Evolutionary conservation across 2,329 filamentous ascomycete species (phyloP), one percentile per base, ranked within the genome.

Genomic region (Atkinsonella texensis): DNA sequence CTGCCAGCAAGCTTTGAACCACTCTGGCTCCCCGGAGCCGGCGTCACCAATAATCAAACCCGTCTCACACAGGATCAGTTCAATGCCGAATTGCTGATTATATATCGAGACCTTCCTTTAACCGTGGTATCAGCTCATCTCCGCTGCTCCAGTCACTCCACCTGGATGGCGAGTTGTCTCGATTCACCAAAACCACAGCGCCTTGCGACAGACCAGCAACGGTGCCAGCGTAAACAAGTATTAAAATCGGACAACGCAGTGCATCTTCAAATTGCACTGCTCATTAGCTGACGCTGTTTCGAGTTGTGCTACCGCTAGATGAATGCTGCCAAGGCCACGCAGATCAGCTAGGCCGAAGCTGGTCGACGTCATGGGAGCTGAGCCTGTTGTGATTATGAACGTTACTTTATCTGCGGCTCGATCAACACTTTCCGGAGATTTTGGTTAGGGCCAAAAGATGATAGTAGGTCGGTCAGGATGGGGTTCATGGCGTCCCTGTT

Each of bases 141-240:
- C 62, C 63, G 46, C 66, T 61, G 4, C 55, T 58, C 65, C 65
- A 67, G 20, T 60, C 58, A 13, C 60, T 50, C 63, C 63, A 67
- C 9, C 56, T 59, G 2, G 42, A 46, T 9, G 23, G 23, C 31
- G 51, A 54, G 12, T 52, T 49, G 7, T 40, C 54, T 51, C 60
- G 60, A 33, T 61, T 57, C 61, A 65, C 52, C 12, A 66, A 51
- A 46, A 67, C 40, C 20, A 62, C 33, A 8, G 62, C 59, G 10
- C 66, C 63, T 31, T 56, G 49, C 31, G 60, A 59, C 3, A 65
- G 46, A 12, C 65, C 64, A 8, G 50, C 31, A 17, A 63, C 53
- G 8, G 55, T 54, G 28, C 62, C 60, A 2, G 49, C 44, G 42
- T 60, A 65, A 15, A 65, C 53, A 23, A 51, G 53, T n/a, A 55